Evolutionary conservation across 768 basidiomycete species (phyloP).

Genomic region (Glaciozyma antarctica): DNA sequence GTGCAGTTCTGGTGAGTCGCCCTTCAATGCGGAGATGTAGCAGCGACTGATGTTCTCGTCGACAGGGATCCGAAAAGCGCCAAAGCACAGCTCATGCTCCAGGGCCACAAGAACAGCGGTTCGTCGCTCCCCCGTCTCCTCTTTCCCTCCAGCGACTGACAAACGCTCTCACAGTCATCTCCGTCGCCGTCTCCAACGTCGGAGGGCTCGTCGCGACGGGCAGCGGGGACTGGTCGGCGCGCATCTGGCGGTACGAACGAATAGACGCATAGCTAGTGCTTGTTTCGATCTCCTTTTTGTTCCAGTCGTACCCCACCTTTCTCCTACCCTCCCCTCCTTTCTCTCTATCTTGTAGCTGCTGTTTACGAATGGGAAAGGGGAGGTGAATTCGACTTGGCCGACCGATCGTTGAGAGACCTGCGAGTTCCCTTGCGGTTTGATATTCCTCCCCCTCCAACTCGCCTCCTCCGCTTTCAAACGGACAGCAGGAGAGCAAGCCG

Average conservation of each 20-base stretch:
- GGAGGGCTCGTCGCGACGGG: constrained; percentile 59
- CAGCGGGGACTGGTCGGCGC: constrained; percentile 61
- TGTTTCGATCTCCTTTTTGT: not conserved
- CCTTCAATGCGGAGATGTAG: constrained; percentile 31
- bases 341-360: too few relatives aligned
- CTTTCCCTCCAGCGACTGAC: not conserved
- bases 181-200: constrained; percentile 57
- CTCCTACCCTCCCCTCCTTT: too few relatives aligned
- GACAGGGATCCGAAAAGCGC: constrained; percentile 76
- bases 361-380: too few relatives aligned
- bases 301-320: not conserved
- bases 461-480: too few relatives aligned
- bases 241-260: constrained; percentile 49
- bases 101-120: constrained; percentile 65
- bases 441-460: too few relatives aligned
- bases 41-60: too few relatives aligned
- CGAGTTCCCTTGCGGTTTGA: too few relatives aligned
- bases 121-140: constrained; percentile 33
- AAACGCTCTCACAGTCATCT: constrained; percentile 48
- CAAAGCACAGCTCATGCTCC: constrained; percentile 84
- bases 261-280: not conserved
- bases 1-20: constrained; percentile 66
- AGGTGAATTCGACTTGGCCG: too few relatives aligned
- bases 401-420: too few relatives aligned
- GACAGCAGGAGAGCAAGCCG: too few relatives aligned